Percentiles rank a stretch among this genome's conserved stretches.
Conservation (phyloP, 108 stramenopile species). For the Skeletonema costatum region DNA sequence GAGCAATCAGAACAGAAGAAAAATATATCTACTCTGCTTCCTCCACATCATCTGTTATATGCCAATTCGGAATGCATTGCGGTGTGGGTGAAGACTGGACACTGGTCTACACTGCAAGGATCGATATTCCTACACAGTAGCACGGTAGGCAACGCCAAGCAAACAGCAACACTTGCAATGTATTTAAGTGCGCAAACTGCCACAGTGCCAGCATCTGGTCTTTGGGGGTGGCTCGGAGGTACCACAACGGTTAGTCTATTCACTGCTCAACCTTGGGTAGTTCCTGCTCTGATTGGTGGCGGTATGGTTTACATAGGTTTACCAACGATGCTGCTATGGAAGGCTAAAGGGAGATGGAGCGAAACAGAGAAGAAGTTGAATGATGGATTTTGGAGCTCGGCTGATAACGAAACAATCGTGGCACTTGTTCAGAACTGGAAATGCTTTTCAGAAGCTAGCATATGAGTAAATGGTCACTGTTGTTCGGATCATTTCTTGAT, state of each 20-base stretch:
- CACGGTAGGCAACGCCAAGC: conserved; percentile 74
- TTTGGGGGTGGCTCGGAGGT: conserved; percentile 76
- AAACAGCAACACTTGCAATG: conserved; percentile 68
- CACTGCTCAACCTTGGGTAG: conserved; percentile 60
- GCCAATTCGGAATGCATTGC: conserved; percentile 90
- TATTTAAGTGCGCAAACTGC: conserved; percentile 63
- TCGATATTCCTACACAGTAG: conserved; percentile 50
- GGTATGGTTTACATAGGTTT: conserved; percentile 69
- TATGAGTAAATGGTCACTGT: background rate
- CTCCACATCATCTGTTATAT: conserved; percentile 73
- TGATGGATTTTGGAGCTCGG: conserved; percentile 47
- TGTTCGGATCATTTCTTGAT: too few species aligned
- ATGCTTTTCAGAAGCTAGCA: background rate
- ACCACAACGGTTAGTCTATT: conserved; percentile 68
- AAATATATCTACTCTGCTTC: conserved; percentile 35
- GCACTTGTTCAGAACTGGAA: conserved; percentile 43
- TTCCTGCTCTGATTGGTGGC: conserved; percentile 75
- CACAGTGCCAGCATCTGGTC: conserved; percentile 71
- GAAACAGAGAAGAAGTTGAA: conserved; percentile 49
- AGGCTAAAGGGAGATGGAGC: conserved; percentile 46
- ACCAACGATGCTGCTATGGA: conserved; percentile 58
- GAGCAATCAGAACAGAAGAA: background rate
- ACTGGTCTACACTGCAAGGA: conserved; percentile 48
- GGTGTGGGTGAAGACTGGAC: conserved; percentile 65
- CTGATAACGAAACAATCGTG: conserved; percentile 37